phyloP scores from a whole-genome alignment of 192 early-diverging fungal species.

The Dissophora globulifera region DNA sequence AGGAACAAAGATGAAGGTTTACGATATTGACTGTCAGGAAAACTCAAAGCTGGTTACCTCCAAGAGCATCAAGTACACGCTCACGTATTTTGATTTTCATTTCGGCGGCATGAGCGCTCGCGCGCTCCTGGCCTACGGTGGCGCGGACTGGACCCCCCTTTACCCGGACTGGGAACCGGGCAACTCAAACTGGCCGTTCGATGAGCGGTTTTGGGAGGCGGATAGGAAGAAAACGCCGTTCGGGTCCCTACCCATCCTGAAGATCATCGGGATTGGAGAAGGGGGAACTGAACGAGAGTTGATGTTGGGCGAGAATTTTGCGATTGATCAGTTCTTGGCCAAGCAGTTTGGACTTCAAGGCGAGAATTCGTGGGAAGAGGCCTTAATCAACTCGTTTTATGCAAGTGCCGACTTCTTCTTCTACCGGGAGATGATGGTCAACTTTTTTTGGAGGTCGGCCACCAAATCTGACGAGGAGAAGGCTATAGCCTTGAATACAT shows the following conservation, averaged over 20 bases:
- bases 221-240: constrained; percentile 19
- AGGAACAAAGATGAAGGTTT: constrained; percentile 24
- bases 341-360: constrained; percentile 39
- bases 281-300: constrained; percentile 20
- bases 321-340: constrained; percentile 34
- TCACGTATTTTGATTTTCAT: constrained; percentile 23
- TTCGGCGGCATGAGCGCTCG: constrained; percentile 29
- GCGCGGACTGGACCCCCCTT: constrained; percentile 26
- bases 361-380: constrained; percentile 30
- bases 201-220: no score
- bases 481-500: constrained; percentile 15
- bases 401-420: constrained; percentile 28
- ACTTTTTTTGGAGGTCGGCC: constrained; percentile 28
- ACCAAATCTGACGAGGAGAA: constrained; percentile 17
- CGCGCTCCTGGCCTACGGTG: constrained; percentile 33
- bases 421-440: constrained; percentile 34
- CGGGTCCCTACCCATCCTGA: constrained; percentile 28
- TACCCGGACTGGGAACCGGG: constrained; percentile 30
- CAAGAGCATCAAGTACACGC: constrained; percentile 22
- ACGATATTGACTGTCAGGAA: constrained; percentile 22
- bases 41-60: constrained; percentile 23
- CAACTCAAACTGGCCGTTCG: constrained; percentile 9
- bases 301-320: constrained; percentile 22
- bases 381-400: constrained; percentile 30
- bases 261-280: no score